Evolutionary conservation across 768 basidiomycete species (phyloP).

Genomic region (Dentipellis sp.): DNA sequence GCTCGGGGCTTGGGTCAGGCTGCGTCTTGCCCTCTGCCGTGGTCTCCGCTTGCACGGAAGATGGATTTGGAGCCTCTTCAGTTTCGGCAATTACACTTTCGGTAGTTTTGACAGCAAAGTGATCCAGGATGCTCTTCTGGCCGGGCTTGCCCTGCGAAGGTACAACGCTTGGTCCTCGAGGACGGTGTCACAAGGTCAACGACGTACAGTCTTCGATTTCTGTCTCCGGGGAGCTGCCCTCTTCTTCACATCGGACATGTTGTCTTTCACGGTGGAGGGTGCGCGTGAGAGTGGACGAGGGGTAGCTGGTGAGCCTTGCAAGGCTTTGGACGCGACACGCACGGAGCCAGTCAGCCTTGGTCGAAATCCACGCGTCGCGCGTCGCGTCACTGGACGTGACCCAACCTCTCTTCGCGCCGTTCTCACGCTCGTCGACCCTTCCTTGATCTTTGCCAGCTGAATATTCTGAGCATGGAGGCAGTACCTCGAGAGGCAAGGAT

Average conservation of each 20-base stretch:
- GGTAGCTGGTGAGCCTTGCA: background rate
- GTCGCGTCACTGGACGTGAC: constrained; percentile 1
- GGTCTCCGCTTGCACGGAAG: too few relatives aligned
- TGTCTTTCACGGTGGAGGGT: background rate
- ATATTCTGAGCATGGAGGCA: background rate
- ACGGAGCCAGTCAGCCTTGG: too few relatives aligned
- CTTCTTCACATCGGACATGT: background rate
- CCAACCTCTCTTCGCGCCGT: background rate
- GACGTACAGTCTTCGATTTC: constrained; percentile 1
- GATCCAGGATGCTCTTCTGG: background rate
- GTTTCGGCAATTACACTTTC: background rate
- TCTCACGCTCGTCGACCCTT: background rate
- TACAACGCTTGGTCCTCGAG: background rate
- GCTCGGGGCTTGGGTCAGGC: too few relatives aligned
- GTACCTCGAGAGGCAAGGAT: background rate
- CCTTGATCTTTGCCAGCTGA: background rate
- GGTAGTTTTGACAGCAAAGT: background rate
- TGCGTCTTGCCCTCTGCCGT: too few relatives aligned
- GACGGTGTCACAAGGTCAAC: background rate
- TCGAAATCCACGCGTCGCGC: background rate
- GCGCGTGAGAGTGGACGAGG: background rate
- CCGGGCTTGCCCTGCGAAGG: background rate
- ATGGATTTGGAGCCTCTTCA: too few relatives aligned
- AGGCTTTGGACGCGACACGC: background rate
- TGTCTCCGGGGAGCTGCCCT: background rate